Percentiles rank a stretch among this genome's conserved stretches.
Conservation (phyloP, 2,329 filamentous ascomycete genomes). For the Botrytis byssoidea region DNA sequence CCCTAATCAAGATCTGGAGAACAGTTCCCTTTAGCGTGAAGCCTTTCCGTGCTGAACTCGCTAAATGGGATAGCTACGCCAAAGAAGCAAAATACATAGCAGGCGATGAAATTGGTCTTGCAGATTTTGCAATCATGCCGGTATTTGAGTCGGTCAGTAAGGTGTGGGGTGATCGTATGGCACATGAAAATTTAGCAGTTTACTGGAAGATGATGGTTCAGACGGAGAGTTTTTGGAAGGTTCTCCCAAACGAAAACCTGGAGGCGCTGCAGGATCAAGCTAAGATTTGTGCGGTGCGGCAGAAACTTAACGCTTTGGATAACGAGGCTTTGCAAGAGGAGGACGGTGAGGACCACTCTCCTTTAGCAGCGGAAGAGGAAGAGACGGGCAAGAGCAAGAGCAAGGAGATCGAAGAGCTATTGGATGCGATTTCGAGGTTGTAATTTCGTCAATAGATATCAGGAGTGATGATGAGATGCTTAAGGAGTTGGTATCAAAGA, state of each 20-base stretch:
- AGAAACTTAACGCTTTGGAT: neutral
- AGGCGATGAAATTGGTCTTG: slow-evolving; percentile 44
- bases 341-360: neutral
- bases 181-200: slow-evolving; percentile 36
- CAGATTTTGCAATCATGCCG: slow-evolving; percentile 59
- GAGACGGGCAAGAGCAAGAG: neutral
- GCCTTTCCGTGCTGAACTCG: slow-evolving; percentile 36
- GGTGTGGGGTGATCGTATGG: slow-evolving; percentile 37
- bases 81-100: slow-evolving; percentile 45
- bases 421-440: slow-evolving; percentile 7
- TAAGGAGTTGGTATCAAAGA: neutral
- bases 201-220: slow-evolving; percentile 31
- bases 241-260: slow-evolving; percentile 20
- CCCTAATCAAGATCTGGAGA: slow-evolving; percentile 32
- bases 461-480: neutral
- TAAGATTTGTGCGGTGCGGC: neutral
- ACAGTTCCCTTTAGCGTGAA: slow-evolving; percentile 28
- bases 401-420: slow-evolving; percentile 11
- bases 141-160: slow-evolving; percentile 49
- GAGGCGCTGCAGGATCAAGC: neutral
- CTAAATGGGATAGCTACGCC: slow-evolving; percentile 29
- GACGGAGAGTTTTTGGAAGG: slow-evolving; percentile 26
- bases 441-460: neutral
- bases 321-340: neutral
- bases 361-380: neutral